Conservation (phyloP, 164 flowering plant genomes). For the Dillenia turbinata region DNA sequence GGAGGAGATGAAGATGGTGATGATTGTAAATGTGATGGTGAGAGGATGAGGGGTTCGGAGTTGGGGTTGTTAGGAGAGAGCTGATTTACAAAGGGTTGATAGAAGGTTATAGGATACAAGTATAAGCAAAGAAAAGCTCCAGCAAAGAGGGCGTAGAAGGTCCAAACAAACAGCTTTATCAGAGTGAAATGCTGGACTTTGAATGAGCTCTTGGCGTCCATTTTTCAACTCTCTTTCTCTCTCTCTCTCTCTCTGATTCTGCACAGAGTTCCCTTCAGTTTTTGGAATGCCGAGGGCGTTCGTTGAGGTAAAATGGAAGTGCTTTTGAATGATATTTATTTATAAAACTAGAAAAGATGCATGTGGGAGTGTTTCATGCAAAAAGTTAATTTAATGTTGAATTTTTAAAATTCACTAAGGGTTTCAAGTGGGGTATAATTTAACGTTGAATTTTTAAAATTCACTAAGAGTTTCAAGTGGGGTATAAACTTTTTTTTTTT, state of each 20-base stretch:
- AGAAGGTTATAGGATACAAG: constrained; percentile 30
- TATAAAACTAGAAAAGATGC: too few species aligned
- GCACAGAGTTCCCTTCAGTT: too few species aligned
- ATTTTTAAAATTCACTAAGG: too few species aligned
- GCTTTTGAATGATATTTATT: too few species aligned
- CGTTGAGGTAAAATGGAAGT: too few species aligned
- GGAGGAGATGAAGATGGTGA: neutral
- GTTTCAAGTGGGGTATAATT: too few species aligned
- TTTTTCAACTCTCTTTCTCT: constrained; percentile 9
- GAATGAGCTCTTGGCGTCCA: constrained; percentile 34
- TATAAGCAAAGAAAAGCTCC: constrained; percentile 48
- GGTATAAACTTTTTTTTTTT: too few species aligned
- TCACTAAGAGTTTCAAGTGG: too few species aligned
- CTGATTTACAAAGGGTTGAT: constrained; percentile 8
- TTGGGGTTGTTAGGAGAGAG: constrained; percentile 7
- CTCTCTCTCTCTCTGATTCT: neutral
- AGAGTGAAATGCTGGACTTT: constrained; percentile 31
- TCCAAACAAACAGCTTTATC: constrained; percentile 38
- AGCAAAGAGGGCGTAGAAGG: constrained; percentile 46
- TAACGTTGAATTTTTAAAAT: too few species aligned
- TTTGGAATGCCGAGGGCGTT: too few species aligned
- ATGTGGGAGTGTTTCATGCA: too few species aligned
- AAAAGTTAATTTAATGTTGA: too few species aligned
- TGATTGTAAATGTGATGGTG: constrained; percentile 10
- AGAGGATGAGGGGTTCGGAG: constrained; percentile 13